Conservation (phyloP, 1,284 basidiomycete species). For the Fomes fomentarius region DNA sequence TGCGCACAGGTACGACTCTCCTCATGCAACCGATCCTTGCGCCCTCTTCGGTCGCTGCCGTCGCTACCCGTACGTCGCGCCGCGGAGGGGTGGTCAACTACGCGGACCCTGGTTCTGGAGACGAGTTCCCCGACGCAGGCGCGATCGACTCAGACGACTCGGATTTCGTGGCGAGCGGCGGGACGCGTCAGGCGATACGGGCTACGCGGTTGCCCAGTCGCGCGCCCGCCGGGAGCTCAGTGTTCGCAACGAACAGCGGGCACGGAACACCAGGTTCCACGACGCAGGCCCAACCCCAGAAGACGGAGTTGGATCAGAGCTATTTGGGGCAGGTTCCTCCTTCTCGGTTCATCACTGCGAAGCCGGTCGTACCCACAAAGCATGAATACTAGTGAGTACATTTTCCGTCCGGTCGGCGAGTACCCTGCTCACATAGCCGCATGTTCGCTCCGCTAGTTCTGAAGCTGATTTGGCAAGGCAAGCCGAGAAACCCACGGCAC, state of each 20-base stretch:
- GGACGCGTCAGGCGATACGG: conserved; percentile 48
- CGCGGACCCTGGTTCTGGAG: conserved; percentile 83
- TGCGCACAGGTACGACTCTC: conserved; percentile 89
- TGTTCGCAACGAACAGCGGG: conserved; percentile 30
- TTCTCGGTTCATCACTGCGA: conserved; percentile 72
- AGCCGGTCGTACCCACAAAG: conserved; percentile 58
- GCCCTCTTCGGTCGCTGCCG: conserved; percentile 37
- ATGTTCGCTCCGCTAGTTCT: conserved; percentile 45
- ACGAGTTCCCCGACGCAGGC: conserved; percentile 79
- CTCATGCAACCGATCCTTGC: conserved; percentile 88
- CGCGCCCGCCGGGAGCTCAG: conserved; percentile 41
- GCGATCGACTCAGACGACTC: conserved; percentile 79
- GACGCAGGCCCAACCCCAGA: conserved; percentile 27
- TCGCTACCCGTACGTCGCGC: conserved; percentile 49
- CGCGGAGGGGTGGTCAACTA: conserved; percentile 82
- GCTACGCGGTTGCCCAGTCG: conserved; percentile 38
- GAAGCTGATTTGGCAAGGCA: conserved; percentile 68
- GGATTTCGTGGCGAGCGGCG: conserved; percentile 59
- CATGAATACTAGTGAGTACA: conserved; percentile 53
- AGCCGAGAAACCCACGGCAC: conserved; percentile 65
- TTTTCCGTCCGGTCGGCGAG: neutral
- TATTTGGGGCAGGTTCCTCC: conserved; percentile 91
- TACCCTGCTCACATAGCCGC: neutral
- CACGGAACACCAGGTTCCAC: conserved; percentile 6
- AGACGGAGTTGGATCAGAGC: conserved; percentile 76